Evolutionary conservation across 768 basidiomycete species (phyloP), one percentile per base, ranked within the genome.

Genomic region (Mrakia frigida): DNA sequence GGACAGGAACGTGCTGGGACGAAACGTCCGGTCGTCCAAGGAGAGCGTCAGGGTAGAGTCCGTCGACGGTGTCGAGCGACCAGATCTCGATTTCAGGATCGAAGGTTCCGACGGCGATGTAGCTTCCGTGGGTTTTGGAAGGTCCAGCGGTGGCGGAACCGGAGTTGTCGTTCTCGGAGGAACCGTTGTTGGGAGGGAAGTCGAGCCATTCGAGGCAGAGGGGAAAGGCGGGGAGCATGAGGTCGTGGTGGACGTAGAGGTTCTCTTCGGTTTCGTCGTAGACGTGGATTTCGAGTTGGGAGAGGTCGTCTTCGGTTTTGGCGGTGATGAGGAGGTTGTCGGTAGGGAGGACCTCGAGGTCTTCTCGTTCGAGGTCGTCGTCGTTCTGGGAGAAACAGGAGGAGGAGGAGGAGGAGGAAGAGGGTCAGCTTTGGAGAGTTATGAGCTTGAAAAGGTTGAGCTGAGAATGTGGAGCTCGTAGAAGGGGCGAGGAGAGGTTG

Each of bases 181-280:
- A 78, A 7, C 81, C 79, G 39, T 78, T 77, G 43, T 65, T 84
- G 33, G 93, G 92, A n/a, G 90, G 88, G 83, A 94, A 98, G 83
- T 98, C 93, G 77, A 98, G 90, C 97, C 97, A 99, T 86, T 99
- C 97, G 76, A 99, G 91, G 81, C 96, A 98, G 76, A 99, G 90
- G 13, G 97, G 97, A 84, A 98, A 94, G 79, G 93, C 93, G 79
- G 96, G 94, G 41, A 99, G 88, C 90, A 99, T 93, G 82, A 98
- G 87, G 83, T 99, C 97, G 84, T 99, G 97, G 83, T 98, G 97
- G 53, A 91, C 92, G 82, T 94, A 98, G 60, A 98, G 88, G 82
- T 93, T 93, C 82, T 94, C 93, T 69, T 83, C 79, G 31, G 80
- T 74, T 81, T 96, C 94, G 83, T 98, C 94, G 84, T 97, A 98